These are phyloP conservation scores for Colletotrichum sidae DNA, from an alignment of 2,329 filamentous ascomycete genomes.

Conservation along the genomic window DNA sequence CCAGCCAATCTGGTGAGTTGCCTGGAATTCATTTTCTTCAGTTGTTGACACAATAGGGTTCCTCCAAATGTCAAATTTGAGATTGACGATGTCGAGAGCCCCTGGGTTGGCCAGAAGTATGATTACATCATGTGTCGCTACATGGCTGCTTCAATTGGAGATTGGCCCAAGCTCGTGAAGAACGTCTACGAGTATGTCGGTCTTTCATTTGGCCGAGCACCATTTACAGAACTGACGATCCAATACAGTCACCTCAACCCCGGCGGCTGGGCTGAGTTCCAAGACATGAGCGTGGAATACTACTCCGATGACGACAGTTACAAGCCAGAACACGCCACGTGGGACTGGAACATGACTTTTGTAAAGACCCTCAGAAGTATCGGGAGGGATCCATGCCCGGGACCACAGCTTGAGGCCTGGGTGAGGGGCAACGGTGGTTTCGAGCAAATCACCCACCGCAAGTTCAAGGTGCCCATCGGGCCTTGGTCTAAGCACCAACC, in stretches of 20 bases:
- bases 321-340: conserved; percentile 37
- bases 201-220: not conserved
- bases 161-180: conserved; percentile 44
- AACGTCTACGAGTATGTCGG: conserved; percentile 40
- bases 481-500: conserved; percentile 50
- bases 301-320: conserved; percentile 45
- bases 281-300: conserved; percentile 43
- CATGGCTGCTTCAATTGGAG: conserved; percentile 46
- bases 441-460: conserved; percentile 44
- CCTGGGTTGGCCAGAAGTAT: conserved; percentile 43
- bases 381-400: conserved; percentile 42
- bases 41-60: conserved; percentile 35
- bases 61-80: conserved; percentile 51
- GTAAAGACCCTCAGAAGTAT: conserved; percentile 36
- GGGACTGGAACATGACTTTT: conserved; percentile 41
- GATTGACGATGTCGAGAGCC: conserved; percentile 50
- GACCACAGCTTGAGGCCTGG: conserved; percentile 43
- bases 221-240: not conserved
- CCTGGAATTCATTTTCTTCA: not conserved
- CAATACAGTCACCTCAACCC: conserved; percentile 47
- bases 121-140: conserved; percentile 53
- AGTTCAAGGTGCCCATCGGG: conserved; percentile 49
- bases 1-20: conserved; percentile 43
- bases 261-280: conserved; percentile 50
- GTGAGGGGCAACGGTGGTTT: conserved; percentile 49